A percentile compares a stretch with the other conserved stretches of the same genome.
These are phyloP conservation scores for Trifolium pratense DNA, from an alignment of 306 rosid species.

Conservation along the genomic window DNA sequence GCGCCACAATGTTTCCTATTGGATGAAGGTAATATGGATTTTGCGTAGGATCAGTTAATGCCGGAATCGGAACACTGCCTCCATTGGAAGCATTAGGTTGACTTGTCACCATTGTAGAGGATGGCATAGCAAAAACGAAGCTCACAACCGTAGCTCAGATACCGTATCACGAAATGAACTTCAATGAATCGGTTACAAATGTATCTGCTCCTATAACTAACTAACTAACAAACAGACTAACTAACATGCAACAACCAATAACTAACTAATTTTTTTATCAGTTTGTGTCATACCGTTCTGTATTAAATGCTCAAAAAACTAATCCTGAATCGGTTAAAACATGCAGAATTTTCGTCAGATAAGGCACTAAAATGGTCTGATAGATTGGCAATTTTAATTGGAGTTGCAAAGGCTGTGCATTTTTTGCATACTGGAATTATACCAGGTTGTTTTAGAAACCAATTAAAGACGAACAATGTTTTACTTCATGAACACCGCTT, in stretches of 20 bases:
- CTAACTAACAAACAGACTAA: not conserved
- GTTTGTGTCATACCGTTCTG: conserved; percentile 1
- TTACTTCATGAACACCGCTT: conserved; percentile 78
- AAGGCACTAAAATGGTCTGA: conserved; percentile 84
- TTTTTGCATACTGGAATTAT: conserved; percentile 81
- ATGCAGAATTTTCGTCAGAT: conserved; percentile 62
- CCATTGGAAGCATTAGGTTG: not conserved
- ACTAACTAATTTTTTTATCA: not conserved
- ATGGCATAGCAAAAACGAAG: not conserved
- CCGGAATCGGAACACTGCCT: not conserved
- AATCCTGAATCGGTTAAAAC: conserved; percentile 20
- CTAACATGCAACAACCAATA: not conserved
- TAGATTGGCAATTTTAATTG: conserved; percentile 75
- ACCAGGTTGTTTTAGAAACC: conserved; percentile 77
- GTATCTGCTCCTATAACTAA: not conserved
- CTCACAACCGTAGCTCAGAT: not conserved
- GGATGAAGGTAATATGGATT: not conserved
- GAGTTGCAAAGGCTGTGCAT: conserved; percentile 90
- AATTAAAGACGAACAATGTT: conserved; percentile 67
- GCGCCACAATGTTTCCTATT: not conserved
- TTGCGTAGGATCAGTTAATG: not conserved
- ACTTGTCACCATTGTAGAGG: not conserved
- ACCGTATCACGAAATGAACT: not conserved
- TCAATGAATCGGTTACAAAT: not conserved
- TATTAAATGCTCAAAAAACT: conserved; percentile 38